Evolutionary conservation across 352 stramenopile species (phyloP), one percentile per base, ranked within the genome.

Genomic region (Halophytophthora polymorphica): DNA sequence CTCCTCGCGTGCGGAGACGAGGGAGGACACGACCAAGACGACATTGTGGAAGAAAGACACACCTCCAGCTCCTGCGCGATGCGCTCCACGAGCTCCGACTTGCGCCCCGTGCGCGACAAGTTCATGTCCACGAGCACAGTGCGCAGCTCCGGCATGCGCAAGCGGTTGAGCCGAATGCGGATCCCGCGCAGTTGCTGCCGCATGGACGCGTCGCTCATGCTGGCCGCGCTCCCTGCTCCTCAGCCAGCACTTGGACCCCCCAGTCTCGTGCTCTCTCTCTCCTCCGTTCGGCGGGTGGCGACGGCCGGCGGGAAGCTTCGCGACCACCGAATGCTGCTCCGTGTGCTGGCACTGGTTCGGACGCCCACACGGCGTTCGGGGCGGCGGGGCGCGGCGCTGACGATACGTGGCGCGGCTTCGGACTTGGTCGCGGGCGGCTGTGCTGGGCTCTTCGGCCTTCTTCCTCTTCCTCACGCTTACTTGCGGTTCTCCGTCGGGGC

Each of bases 121-220:
- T 84, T 88, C 37, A 93, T 63, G 47, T 80, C 69, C 47, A 71
- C 66, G 23, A 90, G 68, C 45, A 93, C 66, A 62, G 74, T 71
- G 59, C 83, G 79, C 58, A 93, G 69, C 62, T 93, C 80, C 19
- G 77, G 78, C 49, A 93, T 73, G 31, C 78, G 82, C 52, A 92
- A 64, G 55, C 62, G 50, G 47, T 73, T 70, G 35, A 90, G 73
- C 37, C 70, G 68, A 19, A 53, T 12, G 46, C 78, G 81, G 31
- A 91, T 66, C 57, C 64, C 45, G 29, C 52, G 69, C 53, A 85
- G 53, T 31, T 73, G 69, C 33, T 41, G 41, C 22, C 47, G 64
- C 15, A 14, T 17, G 19, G 36, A 19, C 5, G 51, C 39, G 50
- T 62, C 62, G 18, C 48, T 65, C 66, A 75, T 75, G 36, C 2